Evolutionary conservation across 139 green algal genomes (phyloP), one percentile per base, ranked within the genome.

Genomic region (Closterium sp.): DNA sequence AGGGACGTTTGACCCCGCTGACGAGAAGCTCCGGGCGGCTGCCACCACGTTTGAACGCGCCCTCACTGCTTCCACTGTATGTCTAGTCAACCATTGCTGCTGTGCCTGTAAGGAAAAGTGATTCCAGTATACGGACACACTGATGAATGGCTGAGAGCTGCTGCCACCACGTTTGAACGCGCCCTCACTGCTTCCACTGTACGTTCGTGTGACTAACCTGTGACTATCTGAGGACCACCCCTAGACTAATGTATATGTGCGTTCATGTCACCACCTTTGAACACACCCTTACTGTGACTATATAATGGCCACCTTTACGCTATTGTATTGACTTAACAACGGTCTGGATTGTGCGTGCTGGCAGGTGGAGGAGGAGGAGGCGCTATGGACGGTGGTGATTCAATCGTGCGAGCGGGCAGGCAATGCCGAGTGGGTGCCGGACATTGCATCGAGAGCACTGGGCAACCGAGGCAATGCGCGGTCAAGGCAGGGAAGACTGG

Each of bases 381-480:
- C 31, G 62, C 24, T 93, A 22, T 95, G 94, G 94, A 94, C 90
- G n/a, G 87, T 89, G 88, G 89, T 95, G 28, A 93, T 95, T 28
- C 38, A 95, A 50, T 29, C 9, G 29, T 34, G 9, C 32, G 94
- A 92, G 27, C 30, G 34, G 50, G 29, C 6, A n/a, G n/a, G 9
- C 5, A 88, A 89, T 5, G 85, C 90, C 9, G 88, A 90, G 31
- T 95, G 93, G 93, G 85, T 89, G 31, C 13, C 70, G 21, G 94
- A 95, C 84, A 93, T 93, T 9, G 21, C 92, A 6, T 84, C 84
- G 4, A 88, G 94, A 4, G 94, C 94, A 7, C 93, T 42, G 24
- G 94, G 94, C 32, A 96, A 95, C 89, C 85, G 94, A 10, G 94
- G 94, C 29, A 96, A 96, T 50, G 93, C 90, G 1, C 93, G 93